Evolutionary conservation across 2,329 filamentous ascomycete species (phyloP).

Genomic region (Colletotrichum sansevieriae): DNA sequence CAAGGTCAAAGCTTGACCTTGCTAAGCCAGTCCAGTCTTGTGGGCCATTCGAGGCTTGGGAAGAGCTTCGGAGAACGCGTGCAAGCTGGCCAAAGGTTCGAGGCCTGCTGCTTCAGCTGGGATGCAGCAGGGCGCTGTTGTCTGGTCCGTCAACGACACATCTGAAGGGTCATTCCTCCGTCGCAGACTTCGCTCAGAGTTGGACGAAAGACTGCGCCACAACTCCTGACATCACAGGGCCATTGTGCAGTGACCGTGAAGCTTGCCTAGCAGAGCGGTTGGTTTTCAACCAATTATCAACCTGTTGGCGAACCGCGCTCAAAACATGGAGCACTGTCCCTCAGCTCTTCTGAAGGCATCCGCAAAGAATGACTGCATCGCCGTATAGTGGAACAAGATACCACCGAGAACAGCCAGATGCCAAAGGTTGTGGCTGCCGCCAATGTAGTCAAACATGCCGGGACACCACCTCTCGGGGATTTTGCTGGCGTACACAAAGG

Average conservation of each 20-base stretch:
- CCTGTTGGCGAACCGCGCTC: conserved; percentile 9
- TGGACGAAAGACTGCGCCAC: too few species aligned
- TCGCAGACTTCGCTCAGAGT: too few species aligned
- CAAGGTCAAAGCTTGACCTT: too few species aligned
- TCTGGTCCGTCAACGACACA: background rate
- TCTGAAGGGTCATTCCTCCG: too few species aligned
- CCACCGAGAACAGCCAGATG: conserved; percentile 94
- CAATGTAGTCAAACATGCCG: conserved; percentile 94
- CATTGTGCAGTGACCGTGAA: background rate
- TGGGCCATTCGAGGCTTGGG: background rate
- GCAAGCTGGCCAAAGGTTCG: too few species aligned
- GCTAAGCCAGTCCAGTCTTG: background rate
- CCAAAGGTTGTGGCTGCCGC: conserved; percentile 97
- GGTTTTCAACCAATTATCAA: background rate
- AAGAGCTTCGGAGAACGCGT: background rate
- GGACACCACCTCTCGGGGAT: conserved; percentile 94
- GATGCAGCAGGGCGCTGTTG: background rate
- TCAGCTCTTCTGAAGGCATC: conserved; percentile 78
- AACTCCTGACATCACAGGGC: background rate
- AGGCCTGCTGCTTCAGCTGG: background rate
- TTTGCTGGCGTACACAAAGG: conserved; percentile 90
- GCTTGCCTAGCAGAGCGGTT: background rate
- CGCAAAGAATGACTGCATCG: conserved; percentile 95
- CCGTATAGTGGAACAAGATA: conserved; percentile 96
- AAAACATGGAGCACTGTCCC: conserved; percentile 69